Evolutionary conservation across 2,329 filamentous ascomycete species (phyloP).

Genomic region (Alternaria atra): DNA sequence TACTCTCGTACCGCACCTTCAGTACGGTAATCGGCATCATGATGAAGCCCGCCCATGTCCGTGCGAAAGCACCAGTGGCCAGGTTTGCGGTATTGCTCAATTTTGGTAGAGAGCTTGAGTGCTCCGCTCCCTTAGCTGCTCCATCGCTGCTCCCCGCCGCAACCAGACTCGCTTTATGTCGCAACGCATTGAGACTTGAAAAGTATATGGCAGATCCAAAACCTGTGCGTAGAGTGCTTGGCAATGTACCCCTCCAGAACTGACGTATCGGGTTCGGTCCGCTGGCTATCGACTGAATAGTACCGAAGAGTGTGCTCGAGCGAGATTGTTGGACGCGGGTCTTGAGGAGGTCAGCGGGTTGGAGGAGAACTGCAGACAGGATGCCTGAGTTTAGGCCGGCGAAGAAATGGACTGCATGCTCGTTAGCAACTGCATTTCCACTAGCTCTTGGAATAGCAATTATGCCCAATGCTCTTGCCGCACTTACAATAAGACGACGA

Average conservation of each 20-base stretch:
- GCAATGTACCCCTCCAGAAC: constrained; percentile 92
- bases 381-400: constrained; percentile 89
- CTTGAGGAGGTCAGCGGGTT: constrained; percentile 95
- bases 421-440: background rate
- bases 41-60: constrained; percentile 85
- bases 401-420: constrained; percentile 73
- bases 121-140: constrained; percentile 25
- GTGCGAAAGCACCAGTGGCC: constrained; percentile 80
- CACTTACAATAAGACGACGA: constrained; percentile 61
- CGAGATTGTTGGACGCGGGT: constrained; percentile 92
- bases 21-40: constrained; percentile 97
- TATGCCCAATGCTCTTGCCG: background rate
- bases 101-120: constrained; percentile 79
- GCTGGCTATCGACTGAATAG: constrained; percentile 74
- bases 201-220: constrained; percentile 96
- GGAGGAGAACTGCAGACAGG: constrained; percentile 86
- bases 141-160: constrained; percentile 27
- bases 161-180: constrained; percentile 66
- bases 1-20: constrained; percentile 95
- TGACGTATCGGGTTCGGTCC: constrained; percentile 72
- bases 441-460: constrained; percentile 3
- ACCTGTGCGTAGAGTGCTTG: constrained; percentile 91
- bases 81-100: constrained; percentile 87
- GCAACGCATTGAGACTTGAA: constrained; percentile 82
- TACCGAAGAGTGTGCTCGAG: constrained; percentile 70